Conservation (phyloP, 2,329 filamentous ascomycete genomes). For the Endothia cerciana region DNA sequence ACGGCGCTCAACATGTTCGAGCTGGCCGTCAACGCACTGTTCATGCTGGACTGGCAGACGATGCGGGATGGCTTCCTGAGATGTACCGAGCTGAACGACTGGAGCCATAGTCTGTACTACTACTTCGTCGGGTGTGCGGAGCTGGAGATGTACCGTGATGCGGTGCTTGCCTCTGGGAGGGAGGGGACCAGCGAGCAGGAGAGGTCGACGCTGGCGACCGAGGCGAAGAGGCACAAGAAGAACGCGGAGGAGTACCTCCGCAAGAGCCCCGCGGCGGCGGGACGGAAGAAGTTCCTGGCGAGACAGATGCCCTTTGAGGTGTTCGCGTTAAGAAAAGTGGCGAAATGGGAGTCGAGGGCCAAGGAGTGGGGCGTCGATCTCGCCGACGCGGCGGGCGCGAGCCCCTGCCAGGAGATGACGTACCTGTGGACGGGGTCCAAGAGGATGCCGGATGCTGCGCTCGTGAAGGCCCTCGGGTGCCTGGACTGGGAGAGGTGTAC, state of each 20-base stretch:
- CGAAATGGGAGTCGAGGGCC: slow-evolving; percentile 83
- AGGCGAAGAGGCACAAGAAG: slow-evolving; percentile 61
- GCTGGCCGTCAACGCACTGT: slow-evolving; percentile 77
- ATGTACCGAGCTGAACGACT: slow-evolving; percentile 82
- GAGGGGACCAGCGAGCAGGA: slow-evolving; percentile 30
- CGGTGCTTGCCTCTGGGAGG: slow-evolving; percentile 44
- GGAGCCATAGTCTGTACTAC: slow-evolving; percentile 88
- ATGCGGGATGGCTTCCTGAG: slow-evolving; percentile 75
- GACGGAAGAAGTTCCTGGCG: slow-evolving; percentile 89
- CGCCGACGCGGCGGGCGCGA: slow-evolving; percentile 79
- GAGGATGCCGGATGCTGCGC: slow-evolving; percentile 70
- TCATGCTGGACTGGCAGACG: slow-evolving; percentile 73
- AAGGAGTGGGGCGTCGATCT: slow-evolving; percentile 69
- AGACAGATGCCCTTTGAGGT: slow-evolving; percentile 87
- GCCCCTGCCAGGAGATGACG: slow-evolving; percentile 86
- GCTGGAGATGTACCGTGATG: slow-evolving; percentile 78
- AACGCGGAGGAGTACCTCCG: slow-evolving; percentile 72
- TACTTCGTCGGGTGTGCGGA: slow-evolving; percentile 82
- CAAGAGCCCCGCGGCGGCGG: slow-evolving; percentile 73
- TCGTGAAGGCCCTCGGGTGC: slow-evolving; percentile 65
- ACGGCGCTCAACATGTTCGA: slow-evolving; percentile 86
- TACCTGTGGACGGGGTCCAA: slow-evolving; percentile 92
- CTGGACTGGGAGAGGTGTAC: slow-evolving; percentile 69
- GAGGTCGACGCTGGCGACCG: slow-evolving; percentile 31
- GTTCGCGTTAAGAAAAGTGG: slow-evolving; percentile 80